Evolutionary conservation across 345 rosid species (phyloP), one percentile per base, ranked within the genome.

Genomic region (Rhizophora apiculata): DNA sequence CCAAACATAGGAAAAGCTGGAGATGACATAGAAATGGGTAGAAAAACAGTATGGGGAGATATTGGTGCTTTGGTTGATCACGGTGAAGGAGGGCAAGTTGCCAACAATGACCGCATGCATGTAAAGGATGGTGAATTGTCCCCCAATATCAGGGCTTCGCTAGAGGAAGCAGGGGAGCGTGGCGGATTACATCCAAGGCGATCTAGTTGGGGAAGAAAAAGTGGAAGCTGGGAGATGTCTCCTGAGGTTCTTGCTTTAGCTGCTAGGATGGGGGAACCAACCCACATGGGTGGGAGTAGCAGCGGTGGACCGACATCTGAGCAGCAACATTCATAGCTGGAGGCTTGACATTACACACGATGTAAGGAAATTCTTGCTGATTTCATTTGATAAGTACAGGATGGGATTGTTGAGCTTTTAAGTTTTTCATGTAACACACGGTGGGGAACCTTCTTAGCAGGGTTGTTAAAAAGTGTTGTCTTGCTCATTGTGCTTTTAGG

Each of bases 21-120:
- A 13, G 96, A 87, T 83, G 96, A 94, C 79, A 91, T 94, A 66
- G 98, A 94, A 73, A 89, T 89, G 97, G 97, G 98, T 49, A 87
- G 98, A 78, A 94, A 91, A 60, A 89, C 95, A 8, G 97, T 91
- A 20, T 88, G 97, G 98, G 90, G 90, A 24, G 94, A 93, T 79
- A 82, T 88, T 81, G 85, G 84, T 59, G 72, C 89, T 43, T 75
- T 85, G 70, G 71, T 80, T 62, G 95, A 86, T 68, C 87, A 79
- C 57, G 82, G 87, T 21, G 93, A 88, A 27, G 88, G 83, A 16
- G 88, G 83, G n/a, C 90, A 86, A 70, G 74, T 85, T 49, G 73
- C 81, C 60, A 80, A 82, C 76, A 88, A 79, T 7, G 87, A 84
- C 11, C 86, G 93, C 20, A 49, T 81, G 67, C 87, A 85, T 70